Evolutionary conservation across 139 green algal species (phyloP).

Genomic region (Coelastrella sp.): DNA sequence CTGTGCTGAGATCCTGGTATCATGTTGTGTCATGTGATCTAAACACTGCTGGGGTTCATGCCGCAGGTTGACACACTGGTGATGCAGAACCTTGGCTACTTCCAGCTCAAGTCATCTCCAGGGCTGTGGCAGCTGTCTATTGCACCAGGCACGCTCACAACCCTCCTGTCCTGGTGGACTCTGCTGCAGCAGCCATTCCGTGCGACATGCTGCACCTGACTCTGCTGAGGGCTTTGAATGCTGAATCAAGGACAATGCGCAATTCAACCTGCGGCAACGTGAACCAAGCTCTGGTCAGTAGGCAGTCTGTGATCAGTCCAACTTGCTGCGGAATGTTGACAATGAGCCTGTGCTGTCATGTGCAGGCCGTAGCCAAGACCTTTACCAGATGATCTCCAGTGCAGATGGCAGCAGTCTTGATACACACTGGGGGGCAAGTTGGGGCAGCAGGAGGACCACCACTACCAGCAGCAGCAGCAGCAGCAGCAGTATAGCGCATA

Average conservation of each 20-base stretch:
- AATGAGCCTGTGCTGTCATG: neutral
- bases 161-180: too few relatives aligned
- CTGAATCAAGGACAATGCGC: too few relatives aligned
- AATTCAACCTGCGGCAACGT: too few relatives aligned
- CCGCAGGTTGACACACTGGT: slow-evolving; percentile 88
- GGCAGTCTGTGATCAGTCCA: too few relatives aligned
- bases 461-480: slow-evolving; percentile 4
- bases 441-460: neutral
- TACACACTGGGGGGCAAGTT: neutral
- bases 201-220: too few relatives aligned
- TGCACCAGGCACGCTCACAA: slow-evolving; percentile 61
- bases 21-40: neutral
- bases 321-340: too few relatives aligned
- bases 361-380: slow-evolving; percentile 36
- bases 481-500: neutral
- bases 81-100: slow-evolving; percentile 99
- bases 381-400: slow-evolving; percentile 48
- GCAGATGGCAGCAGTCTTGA: slow-evolving; percentile 26
- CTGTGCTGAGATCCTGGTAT: neutral
- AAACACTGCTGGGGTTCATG: neutral
- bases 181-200: too few relatives aligned
- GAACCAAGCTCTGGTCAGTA: too few relatives aligned
- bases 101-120: slow-evolving; percentile 94
- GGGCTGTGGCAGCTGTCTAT: slow-evolving; percentile 71
- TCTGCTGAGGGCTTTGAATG: too few relatives aligned